These are phyloP conservation scores for Talaromyces liani DNA, from an alignment of 495 filamentous ascomycete genomes.

Conservation along the genomic window DNA sequence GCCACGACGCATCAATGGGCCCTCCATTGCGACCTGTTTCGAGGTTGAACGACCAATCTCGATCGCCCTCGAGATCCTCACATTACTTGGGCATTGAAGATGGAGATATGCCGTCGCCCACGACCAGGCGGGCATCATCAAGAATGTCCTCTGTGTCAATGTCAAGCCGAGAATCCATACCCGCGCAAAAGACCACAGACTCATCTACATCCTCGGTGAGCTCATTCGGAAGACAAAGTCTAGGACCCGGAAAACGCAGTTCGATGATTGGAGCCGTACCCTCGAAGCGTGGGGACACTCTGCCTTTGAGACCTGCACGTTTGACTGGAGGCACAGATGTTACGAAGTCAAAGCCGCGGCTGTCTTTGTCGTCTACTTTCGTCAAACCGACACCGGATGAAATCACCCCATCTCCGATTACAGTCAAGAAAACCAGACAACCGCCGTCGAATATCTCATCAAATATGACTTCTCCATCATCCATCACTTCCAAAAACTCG, in stretches of 20 bases:
- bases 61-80: slow-evolving; percentile 42
- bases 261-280: slow-evolving; percentile 18
- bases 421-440: slow-evolving; percentile 39
- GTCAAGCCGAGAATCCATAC: background rate
- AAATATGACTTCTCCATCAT: slow-evolving; percentile 22
- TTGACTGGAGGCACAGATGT: slow-evolving; percentile 44
- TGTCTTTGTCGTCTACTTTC: slow-evolving; percentile 47
- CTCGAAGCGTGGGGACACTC: slow-evolving; percentile 27
- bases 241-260: slow-evolving; percentile 22
- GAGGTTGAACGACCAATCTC: slow-evolving; percentile 39
- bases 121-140: background rate
- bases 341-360: slow-evolving; percentile 44
- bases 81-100: slow-evolving; percentile 6
- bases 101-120: background rate
- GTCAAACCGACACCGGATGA: slow-evolving; percentile 42
- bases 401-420: slow-evolving; percentile 36
- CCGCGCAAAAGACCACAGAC: background rate
- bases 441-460: slow-evolving; percentile 21
- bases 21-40: slow-evolving; percentile 50
- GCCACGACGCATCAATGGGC: slow-evolving; percentile 41
- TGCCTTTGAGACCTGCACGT: slow-evolving; percentile 17
- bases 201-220: slow-evolving; percentile 22
- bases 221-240: slow-evolving; percentile 19
- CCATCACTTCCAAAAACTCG: slow-evolving; percentile 27
- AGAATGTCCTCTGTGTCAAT: slow-evolving; percentile 1